Evolutionary conservation across 1,284 basidiomycete species (phyloP).

Genomic region (Termitomyces sp.): DNA sequence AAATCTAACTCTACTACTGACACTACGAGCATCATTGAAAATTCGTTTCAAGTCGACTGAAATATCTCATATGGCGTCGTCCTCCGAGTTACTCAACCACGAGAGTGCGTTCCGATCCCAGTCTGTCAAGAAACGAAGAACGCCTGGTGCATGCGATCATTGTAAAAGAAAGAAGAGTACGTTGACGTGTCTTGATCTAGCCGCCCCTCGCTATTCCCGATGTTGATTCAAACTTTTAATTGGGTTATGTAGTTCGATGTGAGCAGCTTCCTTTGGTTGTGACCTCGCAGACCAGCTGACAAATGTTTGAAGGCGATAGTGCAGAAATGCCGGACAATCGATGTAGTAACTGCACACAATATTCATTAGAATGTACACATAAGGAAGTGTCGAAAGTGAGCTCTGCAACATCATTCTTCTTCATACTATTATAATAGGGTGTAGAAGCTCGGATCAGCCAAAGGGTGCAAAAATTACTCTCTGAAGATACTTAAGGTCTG

Average conservation of each 20-base stretch:
- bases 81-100: background rate
- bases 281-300: background rate
- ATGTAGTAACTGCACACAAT: conserved; percentile 35
- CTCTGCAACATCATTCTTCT: conserved; percentile 1
- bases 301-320: conserved; percentile 31
- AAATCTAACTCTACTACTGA: too few species aligned
- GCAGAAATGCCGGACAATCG: conserved; percentile 34
- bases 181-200: conserved; percentile 10
- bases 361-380: conserved; percentile 35
- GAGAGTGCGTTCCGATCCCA: conserved; percentile 4
- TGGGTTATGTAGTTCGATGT: conserved; percentile 29
- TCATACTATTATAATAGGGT: conserved; percentile 1
- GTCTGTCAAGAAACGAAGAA: conserved; percentile 28
- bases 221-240: background rate
- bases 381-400: conserved; percentile 36
- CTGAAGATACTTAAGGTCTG: background rate
- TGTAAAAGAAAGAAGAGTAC: conserved; percentile 39
- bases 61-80: conserved; percentile 1
- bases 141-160: conserved; percentile 35
- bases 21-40: background rate
- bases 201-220: background rate
- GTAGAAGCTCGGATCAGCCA: conserved; percentile 35
- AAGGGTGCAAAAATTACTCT: conserved; percentile 26
- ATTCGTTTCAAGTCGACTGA: background rate
- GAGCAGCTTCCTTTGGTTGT: conserved; percentile 15